Percentiles rank a stretch among this genome's conserved stretches.
Conservation (phyloP, 2,329 filamentous ascomycete species). For the Didymella segeticola region DNA sequence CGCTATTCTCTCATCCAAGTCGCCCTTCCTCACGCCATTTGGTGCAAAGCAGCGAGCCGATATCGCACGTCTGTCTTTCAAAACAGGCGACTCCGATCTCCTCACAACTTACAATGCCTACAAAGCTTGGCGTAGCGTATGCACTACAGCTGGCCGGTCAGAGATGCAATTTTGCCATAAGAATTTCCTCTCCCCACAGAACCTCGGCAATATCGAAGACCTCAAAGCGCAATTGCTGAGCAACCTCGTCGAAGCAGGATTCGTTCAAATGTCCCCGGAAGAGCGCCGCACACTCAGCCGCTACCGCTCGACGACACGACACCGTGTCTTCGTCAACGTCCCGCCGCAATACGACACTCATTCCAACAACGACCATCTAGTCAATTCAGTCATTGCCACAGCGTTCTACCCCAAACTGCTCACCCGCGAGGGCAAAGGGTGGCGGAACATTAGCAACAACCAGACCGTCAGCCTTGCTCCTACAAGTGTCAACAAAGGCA, state of each 20-base stretch:
- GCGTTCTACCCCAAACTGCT: constrained; percentile 96
- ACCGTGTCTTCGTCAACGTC: constrained; percentile 82
- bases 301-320: constrained; percentile 69
- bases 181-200: constrained; percentile 90
- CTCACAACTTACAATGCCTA: constrained; percentile 96
- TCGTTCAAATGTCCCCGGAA: constrained; percentile 75
- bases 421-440: constrained; percentile 81
- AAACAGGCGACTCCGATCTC: constrained; percentile 86
- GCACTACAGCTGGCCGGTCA: constrained; percentile 71
- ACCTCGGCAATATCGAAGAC: constrained; percentile 90
- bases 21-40: constrained; percentile 87
- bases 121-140: constrained; percentile 83
- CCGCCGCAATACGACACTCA: constrained; percentile 77
- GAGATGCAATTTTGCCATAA: constrained; percentile 93
- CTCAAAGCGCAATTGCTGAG: constrained; percentile 90
- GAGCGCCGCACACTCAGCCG: constrained; percentile 74
- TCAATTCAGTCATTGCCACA: constrained; percentile 85
- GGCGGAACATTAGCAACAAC: constrained; percentile 92
- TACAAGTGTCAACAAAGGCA: constrained; percentile 82
- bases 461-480: constrained; percentile 87
- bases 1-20: constrained; percentile 92
- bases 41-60: constrained; percentile 84
- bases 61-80: constrained; percentile 77
- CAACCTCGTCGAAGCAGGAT: constrained; percentile 83
- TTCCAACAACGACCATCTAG: constrained; percentile 79